Conservation (phyloP, 2,329 filamentous ascomycete species). For the Lecanicillium sp. region DNA sequence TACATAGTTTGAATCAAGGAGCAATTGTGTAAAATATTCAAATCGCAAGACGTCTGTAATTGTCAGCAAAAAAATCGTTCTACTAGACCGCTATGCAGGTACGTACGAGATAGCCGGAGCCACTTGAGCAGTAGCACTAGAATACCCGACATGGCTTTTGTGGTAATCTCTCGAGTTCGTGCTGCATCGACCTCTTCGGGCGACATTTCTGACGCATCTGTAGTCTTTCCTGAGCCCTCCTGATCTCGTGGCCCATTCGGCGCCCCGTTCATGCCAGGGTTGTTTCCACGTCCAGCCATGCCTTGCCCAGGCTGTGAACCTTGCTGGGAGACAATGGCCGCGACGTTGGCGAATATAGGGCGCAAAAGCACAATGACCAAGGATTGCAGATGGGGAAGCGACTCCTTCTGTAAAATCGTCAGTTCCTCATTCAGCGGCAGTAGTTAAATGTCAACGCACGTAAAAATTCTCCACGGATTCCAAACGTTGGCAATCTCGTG, state of each 20-base stretch:
- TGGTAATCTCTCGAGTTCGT: conserved; percentile 75
- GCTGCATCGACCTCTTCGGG: conserved; percentile 75
- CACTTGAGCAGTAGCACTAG: conserved; percentile 87
- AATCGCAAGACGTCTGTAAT: conserved; percentile 79
- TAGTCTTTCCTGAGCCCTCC: conserved; percentile 23
- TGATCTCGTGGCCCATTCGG: conserved; percentile 21
- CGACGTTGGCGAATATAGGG: conserved; percentile 79
- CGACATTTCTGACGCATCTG: conserved; percentile 38
- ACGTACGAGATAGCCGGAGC: conserved; percentile 88
- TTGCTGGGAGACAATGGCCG: conserved; percentile 64
- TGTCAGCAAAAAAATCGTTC: conserved; percentile 11
- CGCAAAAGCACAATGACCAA: conserved; percentile 88
- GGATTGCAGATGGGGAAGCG: conserved; percentile 82
- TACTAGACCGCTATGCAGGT: background rate
- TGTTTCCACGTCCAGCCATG: conserved; percentile 25
- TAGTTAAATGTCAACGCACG: conserved; percentile 46
- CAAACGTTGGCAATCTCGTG: conserved; percentile 56
- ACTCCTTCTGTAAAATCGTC: conserved; percentile 47
- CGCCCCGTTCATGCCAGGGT: conserved; percentile 32
- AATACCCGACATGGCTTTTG: conserved; percentile 86
- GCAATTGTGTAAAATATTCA: conserved; percentile 86
- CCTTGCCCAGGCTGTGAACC: conserved; percentile 36
- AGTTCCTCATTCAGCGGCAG: conserved; percentile 15
- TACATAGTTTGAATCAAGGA: conserved; percentile 92
- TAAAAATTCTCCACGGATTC: conserved; percentile 76